Evolutionary conservation across 2,329 filamentous ascomycete genomes (phyloP).

Genomic region (Fusarium algeriense): DNA sequence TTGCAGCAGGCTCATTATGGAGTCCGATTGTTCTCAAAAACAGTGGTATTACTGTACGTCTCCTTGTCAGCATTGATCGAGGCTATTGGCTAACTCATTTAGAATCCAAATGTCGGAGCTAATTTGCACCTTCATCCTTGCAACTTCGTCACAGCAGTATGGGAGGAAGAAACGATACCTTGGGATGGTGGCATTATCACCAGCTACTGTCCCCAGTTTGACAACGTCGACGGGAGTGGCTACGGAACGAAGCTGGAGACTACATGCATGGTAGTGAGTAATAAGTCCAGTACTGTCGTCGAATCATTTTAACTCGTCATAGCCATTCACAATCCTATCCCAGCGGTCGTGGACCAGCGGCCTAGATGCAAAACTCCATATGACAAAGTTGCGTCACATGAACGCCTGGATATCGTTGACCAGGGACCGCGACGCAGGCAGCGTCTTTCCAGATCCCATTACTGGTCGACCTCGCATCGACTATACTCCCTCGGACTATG

Average conservation of each 20-base stretch:
- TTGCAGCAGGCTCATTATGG: conserved; percentile 81
- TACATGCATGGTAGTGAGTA: conserved; percentile 73
- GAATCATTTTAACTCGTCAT: conserved; percentile 32
- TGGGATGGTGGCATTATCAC: conserved; percentile 86
- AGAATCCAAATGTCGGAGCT: conserved; percentile 83
- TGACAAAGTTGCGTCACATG: conserved; percentile 76
- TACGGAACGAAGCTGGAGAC: conserved; percentile 88
- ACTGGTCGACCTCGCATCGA: conserved; percentile 74
- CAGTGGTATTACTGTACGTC: conserved; percentile 77
- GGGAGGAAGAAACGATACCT: conserved; percentile 75
- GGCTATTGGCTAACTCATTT: conserved; percentile 40
- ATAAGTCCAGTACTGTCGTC: not conserved
- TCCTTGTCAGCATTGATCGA: conserved; percentile 3
- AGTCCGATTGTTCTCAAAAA: conserved; percentile 81
- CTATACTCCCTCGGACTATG: conserved; percentile 78
- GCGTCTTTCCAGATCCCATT: conserved; percentile 77
- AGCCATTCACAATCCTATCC: conserved; percentile 74
- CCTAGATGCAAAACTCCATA: conserved; percentile 78
- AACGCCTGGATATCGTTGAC: conserved; percentile 79
- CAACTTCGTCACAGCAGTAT: conserved; percentile 69
- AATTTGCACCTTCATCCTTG: conserved; percentile 88
- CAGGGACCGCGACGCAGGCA: conserved; percentile 81
- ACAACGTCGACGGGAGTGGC: conserved; percentile 82
- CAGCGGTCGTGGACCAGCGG: conserved; percentile 75
- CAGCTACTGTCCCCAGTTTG: conserved; percentile 79